Evolutionary conservation across 1,284 basidiomycete species (phyloP), one percentile per base, ranked within the genome.

Genomic region (Cutaneotrichosporon daszewskae): DNA sequence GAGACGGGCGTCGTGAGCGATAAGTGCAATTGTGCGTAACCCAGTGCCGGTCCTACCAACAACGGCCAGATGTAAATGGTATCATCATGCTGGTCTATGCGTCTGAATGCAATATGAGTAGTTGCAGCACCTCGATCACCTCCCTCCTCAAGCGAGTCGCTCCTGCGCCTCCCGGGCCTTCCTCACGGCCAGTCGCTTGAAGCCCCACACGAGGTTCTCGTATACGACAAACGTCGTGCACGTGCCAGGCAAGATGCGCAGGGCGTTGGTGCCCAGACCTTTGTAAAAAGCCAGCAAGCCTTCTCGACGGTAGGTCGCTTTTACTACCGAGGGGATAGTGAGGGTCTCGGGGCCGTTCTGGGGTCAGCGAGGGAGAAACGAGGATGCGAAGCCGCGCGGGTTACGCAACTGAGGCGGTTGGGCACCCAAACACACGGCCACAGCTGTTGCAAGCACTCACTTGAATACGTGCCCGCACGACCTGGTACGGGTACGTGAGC

Each of bases 151-250:
- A 16, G 42, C 49, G 9, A 51, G 28, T 31, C 12, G 25, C 31
- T 49, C 31, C 35, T 28, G 4, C 18, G 24, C 39, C 38, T 41
- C 28, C 44, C 45, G 46, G 28, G 54, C 44, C 45, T 54, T 38
- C 36, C 45, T 50, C 6, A 54, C 38, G 8, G 69, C 71, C 14
- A 65, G 35, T 11, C 54, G 78, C 55, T 84, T 75, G 47, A 91
- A 74, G 22, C 85, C 64, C 87, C 87, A 91, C 0, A 87, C 86
- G 40, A 94, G 66, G 60, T 97, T 96, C 70, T 97, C 95, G 66
- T 97, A 98, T 16, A 96, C 91, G 28, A 98, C 94, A 62, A 98
- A 96, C 2, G 94, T 97, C 37, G 96, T 87, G 66, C 94, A 97
- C 1, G 94, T 98, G 17, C 94, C 94, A 0, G 94, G 94, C 9